Evolutionary conservation across 228 moss, liverwort and hornwort genomes (phyloP), one percentile per base, ranked within the genome.

Genomic region (Sphagnum magellanicum): DNA sequence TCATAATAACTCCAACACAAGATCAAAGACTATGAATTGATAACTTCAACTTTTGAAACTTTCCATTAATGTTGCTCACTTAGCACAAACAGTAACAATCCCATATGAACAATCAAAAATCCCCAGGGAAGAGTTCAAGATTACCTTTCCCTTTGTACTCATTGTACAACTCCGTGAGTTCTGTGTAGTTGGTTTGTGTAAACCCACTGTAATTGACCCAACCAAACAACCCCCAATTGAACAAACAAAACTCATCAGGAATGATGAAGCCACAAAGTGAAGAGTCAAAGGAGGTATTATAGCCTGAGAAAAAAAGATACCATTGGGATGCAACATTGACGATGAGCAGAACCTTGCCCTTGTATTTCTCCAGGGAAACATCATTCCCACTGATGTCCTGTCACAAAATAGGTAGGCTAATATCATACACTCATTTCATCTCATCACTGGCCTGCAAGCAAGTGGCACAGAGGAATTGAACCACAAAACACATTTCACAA

Each of bases 111-210:
- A 32, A 32, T 32, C 32, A 32, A 32, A 32, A 32, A 32, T 32
- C 32, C 32, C 32, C 32, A 32, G 32, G 32, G 32, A 32, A 32
- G 32, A 32, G 32, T 32, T 32, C 32, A 32, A 32, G 32, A 32
- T 72, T 50, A 86, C 88, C 76, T 47, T 88, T 77, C 48, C 50
- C 72, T 61, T 84, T 88, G 78, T 82, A 88, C 75, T 79, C 82
- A 69, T 51, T 63, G 63, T 88, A 79, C 60, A 88, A 52, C 49
- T 80, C 79, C 65, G 81, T 76, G 4, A 88, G 84, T 73, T 88
- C 84, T 59, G 66, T 79, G 72, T 88, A 88, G 67, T 88, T 88
- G 65, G 77, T 68, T 52, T 79, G 77, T n/a, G 88, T 84, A 63
- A 88, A 72, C n/a, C 82, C 84, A 59, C 88, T 86, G 80, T 65